A percentile compares a stretch with the other conserved stretches of the same genome.
Evolutionary conservation across 75 land plant genomes (phyloP).

Genomic region (Pinus tabuliformis): DNA sequence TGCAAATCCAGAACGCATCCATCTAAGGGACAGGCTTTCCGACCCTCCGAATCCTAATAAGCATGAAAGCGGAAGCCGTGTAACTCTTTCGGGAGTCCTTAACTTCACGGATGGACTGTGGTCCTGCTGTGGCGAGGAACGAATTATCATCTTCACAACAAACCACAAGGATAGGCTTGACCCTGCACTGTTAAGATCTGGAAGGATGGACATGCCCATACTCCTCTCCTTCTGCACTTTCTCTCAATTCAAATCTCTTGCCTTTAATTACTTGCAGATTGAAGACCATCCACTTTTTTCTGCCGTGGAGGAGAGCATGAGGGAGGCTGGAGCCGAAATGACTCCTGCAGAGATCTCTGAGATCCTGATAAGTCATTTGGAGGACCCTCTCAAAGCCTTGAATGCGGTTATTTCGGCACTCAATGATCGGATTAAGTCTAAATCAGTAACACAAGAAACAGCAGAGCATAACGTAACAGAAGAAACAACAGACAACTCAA

Average conservation of each 20-base stretch:
- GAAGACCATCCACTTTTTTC: constrained; percentile 29
- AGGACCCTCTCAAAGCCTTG: not conserved
- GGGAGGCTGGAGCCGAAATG: constrained; percentile 15
- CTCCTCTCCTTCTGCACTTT: constrained; percentile 39
- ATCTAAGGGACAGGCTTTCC: constrained; percentile 42
- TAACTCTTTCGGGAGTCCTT: constrained; percentile 17
- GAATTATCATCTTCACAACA: constrained; percentile 55
- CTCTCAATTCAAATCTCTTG: constrained; percentile 26
- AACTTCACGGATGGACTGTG: constrained; percentile 50
- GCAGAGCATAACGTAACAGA: no score
- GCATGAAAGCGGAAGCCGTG: constrained; percentile 12
- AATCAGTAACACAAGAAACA: no score
- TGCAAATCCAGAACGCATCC: constrained; percentile 21
- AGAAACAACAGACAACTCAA: no score
- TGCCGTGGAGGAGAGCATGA: constrained; percentile 21
- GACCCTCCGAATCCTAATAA: constrained; percentile 17
- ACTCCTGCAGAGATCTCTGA: constrained; percentile 55
- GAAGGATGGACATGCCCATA: constrained; percentile 62
- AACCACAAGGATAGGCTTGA: constrained; percentile 44
- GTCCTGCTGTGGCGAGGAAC: constrained; percentile 47
- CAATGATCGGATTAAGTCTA: not conserved
- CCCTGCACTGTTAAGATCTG: constrained; percentile 37
- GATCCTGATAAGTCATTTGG: not conserved
- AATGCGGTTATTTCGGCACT: not conserved
- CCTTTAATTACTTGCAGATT: constrained; percentile 24